phyloP scores from a whole-genome alignment of 305 asterid genomes.

The Fraxinus angustifolia region DNA sequence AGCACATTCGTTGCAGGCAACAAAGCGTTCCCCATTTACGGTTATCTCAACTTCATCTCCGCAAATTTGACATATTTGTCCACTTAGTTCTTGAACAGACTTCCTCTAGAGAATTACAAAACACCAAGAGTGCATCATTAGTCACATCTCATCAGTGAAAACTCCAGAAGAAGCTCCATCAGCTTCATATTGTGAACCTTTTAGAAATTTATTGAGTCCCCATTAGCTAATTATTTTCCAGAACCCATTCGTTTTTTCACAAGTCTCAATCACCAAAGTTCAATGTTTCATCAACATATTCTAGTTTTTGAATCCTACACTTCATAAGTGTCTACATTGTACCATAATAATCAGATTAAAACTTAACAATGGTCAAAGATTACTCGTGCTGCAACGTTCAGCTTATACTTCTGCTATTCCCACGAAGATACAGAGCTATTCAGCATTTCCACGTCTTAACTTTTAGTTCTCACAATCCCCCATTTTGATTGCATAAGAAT shows the following conservation, averaged over 20 bases:
- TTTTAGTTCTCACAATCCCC: neutral
- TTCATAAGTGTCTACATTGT: neutral
- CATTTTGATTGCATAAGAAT: neutral
- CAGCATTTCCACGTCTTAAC: slow-evolving; percentile 1
- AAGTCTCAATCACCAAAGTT: neutral
- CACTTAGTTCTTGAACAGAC: too few species aligned
- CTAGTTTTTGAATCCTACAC: neutral
- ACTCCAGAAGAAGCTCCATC: neutral
- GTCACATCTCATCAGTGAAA: neutral
- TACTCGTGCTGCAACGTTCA: neutral
- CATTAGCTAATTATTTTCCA: neutral
- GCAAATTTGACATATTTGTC: too few species aligned
- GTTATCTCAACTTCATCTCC: too few species aligned
- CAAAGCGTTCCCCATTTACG: too few species aligned
- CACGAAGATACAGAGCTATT: neutral
- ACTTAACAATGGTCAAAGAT: neutral
- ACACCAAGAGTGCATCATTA: neutral
- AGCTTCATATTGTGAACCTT: neutral
- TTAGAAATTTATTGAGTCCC: neutral
- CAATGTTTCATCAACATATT: neutral
- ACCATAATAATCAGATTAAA: neutral
- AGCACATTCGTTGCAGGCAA: too few species aligned
- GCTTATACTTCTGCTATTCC: neutral
- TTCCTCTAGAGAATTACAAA: neutral
- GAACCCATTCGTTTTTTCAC: neutral